phyloP scores from a whole-genome alignment of 148 eudicot genomes.

The Gaultheria prostrata region DNA sequence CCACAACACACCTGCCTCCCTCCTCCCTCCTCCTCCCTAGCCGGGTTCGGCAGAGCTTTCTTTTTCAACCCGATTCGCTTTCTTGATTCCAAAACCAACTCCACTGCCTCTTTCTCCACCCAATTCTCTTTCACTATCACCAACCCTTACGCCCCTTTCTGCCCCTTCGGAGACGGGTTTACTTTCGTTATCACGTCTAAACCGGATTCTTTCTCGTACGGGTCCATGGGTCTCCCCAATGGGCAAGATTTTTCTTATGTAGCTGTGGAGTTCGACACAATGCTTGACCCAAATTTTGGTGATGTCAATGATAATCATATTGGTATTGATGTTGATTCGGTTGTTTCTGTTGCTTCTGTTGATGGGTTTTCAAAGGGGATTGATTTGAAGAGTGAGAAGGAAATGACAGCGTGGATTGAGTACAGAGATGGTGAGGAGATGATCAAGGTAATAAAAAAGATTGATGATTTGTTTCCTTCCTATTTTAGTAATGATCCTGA shows the following conservation, averaged over 20 bases:
- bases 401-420: constrained; percentile 55
- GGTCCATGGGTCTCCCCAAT: constrained; percentile 48
- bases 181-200: constrained; percentile 54
- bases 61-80: constrained; percentile 45
- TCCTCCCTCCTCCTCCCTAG: constrained; percentile 19
- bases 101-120: constrained; percentile 46
- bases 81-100: constrained; percentile 35
- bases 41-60: constrained; percentile 46
- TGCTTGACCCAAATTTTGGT: constrained; percentile 32
- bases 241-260: constrained; percentile 37
- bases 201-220: constrained; percentile 19
- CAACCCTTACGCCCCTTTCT: constrained; percentile 27
- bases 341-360: constrained; percentile 34
- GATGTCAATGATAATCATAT: constrained; percentile 52
- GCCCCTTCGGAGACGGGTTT: constrained; percentile 62
- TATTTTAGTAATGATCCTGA: background rate
- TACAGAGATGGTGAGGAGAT: constrained; percentile 35
- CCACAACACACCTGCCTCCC: constrained; percentile 28
- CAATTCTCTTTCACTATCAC: constrained; percentile 52
- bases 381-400: constrained; percentile 41
- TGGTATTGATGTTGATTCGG: constrained; percentile 39
- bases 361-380: constrained; percentile 38
- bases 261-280: constrained; percentile 62
- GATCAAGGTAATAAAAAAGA: constrained; percentile 18
- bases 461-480: background rate